These are phyloP conservation scores for Beauveria rudraprayagi DNA, from an alignment of 2,329 filamentous ascomycete species.

Conservation along the genomic window DNA sequence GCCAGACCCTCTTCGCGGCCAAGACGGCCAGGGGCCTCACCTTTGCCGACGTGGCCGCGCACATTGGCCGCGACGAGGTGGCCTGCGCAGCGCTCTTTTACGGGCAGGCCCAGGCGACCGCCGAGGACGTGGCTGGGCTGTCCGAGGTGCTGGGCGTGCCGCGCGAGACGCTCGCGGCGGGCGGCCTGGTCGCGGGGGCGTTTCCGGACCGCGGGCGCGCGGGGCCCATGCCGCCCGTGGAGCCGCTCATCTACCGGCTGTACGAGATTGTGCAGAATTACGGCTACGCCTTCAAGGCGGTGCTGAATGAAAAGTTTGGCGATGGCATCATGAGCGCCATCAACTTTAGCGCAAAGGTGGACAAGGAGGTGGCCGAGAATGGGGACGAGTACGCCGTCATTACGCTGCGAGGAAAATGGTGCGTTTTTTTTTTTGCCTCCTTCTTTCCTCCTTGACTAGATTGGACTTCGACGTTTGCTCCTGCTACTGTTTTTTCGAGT, in stretches of 20 bases:
- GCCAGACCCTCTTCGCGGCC: slow-evolving; percentile 59
- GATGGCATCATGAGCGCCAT: slow-evolving; percentile 98
- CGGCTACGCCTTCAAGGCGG: slow-evolving; percentile 89
- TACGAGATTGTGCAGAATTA: slow-evolving; percentile 97
- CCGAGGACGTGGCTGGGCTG: slow-evolving; percentile 60
- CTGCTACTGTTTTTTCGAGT: too few species aligned
- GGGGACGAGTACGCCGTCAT: neutral
- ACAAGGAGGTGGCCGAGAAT: slow-evolving; percentile 80
- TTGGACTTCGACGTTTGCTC: too few species aligned
- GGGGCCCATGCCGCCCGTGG: slow-evolving; percentile 28
- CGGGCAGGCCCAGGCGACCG: slow-evolving; percentile 67
- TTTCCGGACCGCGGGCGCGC: slow-evolving; percentile 68
- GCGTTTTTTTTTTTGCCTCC: neutral
- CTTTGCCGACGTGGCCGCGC: slow-evolving; percentile 69
- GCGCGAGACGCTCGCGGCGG: slow-evolving; percentile 40
- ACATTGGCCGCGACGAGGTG: slow-evolving; percentile 72
- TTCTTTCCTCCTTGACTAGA: neutral
- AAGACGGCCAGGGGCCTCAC: slow-evolving; percentile 69
- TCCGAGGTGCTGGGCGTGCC: slow-evolving; percentile 56
- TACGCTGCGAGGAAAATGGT: neutral
- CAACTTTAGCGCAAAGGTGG: slow-evolving; percentile 79
- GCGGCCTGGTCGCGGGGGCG: too few species aligned
- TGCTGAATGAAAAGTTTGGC: slow-evolving; percentile 91
- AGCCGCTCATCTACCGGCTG: slow-evolving; percentile 65
- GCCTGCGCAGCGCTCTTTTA: slow-evolving; percentile 86